A percentile compares a stretch with the other conserved stretches of the same genome.
These are phyloP conservation scores for Drechslerella coelobrocha DNA, from an alignment of 2,329 filamentous ascomycete species.

Conservation along the genomic window DNA sequence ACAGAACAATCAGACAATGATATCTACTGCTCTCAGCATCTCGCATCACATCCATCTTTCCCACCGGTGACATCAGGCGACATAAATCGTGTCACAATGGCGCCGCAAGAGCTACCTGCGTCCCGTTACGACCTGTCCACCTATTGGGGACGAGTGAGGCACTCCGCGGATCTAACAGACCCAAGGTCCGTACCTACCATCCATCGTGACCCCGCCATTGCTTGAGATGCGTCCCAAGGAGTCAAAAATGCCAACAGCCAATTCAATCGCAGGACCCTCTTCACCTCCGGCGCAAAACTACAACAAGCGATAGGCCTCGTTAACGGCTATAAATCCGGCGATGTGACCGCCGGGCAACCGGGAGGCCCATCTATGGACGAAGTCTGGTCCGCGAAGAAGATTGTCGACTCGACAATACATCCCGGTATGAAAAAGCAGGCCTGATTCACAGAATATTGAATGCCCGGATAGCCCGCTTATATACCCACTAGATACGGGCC, in stretches of 20 bases:
- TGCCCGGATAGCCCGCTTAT: too few relatives aligned
- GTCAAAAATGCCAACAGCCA: conserved; percentile 1
- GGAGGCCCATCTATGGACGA: conserved; percentile 60
- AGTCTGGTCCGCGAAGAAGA: conserved; percentile 94
- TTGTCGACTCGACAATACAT: conserved; percentile 94
- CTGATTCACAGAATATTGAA: too few relatives aligned
- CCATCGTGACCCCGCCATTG: conserved; percentile 1
- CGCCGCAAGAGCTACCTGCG: conserved; percentile 78
- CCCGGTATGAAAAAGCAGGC: conserved; percentile 72
- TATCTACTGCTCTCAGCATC: conserved; percentile 5
- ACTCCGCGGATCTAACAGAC: conserved; percentile 88
- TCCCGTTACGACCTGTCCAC: conserved; percentile 92
- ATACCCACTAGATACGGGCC: conserved; percentile 75
- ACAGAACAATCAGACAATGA: conserved; percentile 30
- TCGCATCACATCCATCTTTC: background rate
- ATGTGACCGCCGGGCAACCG: conserved; percentile 79
- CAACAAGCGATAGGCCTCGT: conserved; percentile 85
- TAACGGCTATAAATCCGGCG: conserved; percentile 83
- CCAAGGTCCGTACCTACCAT: conserved; percentile 71
- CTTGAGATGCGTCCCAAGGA: background rate
- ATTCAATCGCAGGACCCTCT: conserved; percentile 71
- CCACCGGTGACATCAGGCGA: conserved; percentile 23
- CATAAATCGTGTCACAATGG: conserved; percentile 13
- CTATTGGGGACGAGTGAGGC: conserved; percentile 92
- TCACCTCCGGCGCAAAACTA: conserved; percentile 78